These are phyloP conservation scores for Coemansia sp. DNA, from an alignment of 192 early-diverging fungal genomes.

Conservation along the genomic window DNA sequence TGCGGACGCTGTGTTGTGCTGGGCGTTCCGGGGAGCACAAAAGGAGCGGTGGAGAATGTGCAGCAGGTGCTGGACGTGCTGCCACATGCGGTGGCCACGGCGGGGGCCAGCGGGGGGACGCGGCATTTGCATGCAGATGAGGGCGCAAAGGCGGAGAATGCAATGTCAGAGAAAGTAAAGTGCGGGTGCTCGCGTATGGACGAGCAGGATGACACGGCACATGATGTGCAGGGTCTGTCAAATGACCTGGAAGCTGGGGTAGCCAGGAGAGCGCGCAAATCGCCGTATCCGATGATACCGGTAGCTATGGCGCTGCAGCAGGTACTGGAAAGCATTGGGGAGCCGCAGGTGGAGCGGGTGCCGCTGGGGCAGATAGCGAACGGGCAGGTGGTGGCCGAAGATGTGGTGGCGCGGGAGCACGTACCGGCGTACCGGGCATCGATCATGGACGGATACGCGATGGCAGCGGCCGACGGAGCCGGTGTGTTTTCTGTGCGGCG, in stretches of 20 bases:
- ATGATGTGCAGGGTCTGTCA: not conserved
- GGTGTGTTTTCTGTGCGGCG: constrained; percentile 72
- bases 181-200: constrained; percentile 40
- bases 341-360: constrained; percentile 20
- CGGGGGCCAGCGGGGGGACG: constrained; percentile 9
- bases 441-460: constrained; percentile 93
- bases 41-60: constrained; percentile 83
- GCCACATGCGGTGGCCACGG: constrained; percentile 77
- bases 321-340: constrained; percentile 50
- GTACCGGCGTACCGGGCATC: constrained; percentile 88
- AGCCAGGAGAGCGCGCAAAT: constrained; percentile 65
- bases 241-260: constrained; percentile 52
- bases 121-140: constrained; percentile 11
- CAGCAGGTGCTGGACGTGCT: constrained; percentile 70
- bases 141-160: constrained; percentile 11
- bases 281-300: constrained; percentile 79
- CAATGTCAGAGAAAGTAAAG: not conserved
- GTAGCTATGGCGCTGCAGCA: constrained; percentile 65
- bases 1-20: constrained; percentile 65
- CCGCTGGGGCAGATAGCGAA: constrained; percentile 25
- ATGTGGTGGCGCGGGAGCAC: constrained; percentile 68
- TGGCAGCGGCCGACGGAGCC: constrained; percentile 77
- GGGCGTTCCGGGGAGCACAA: constrained; percentile 87
- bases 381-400: constrained; percentile 72
- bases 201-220: not conserved